Conservation (phyloP, 164 flowering plant genomes). For the grape (Vitis vinifera) region ASM3070453v1 NC_081806.1:4953501-4954000, state of each 20-base stretch:
- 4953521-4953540: constrained; percentile 82
- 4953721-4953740: constrained; percentile 53
- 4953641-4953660: constrained; percentile 80
- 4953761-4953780: constrained; percentile 82
- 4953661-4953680: constrained; percentile 97
- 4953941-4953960: constrained; percentile 51
- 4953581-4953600: constrained; percentile 76
- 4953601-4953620: constrained; percentile 98
- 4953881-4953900: constrained; percentile 64
- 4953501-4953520: constrained; percentile 46
- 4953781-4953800: constrained; percentile 69
- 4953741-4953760: constrained; percentile 86
- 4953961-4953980: constrained; percentile 21
- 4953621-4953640: constrained; percentile 89
- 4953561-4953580: constrained; percentile 82
- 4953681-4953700: constrained; percentile 71
- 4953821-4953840: constrained; percentile 81
- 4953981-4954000: constrained; percentile 4
- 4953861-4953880: constrained; percentile 78
- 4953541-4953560: constrained; percentile 90
- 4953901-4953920: constrained; percentile 70
- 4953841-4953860: constrained; percentile 69
- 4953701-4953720: constrained; percentile 84
- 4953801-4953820: constrained; percentile 49
- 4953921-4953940: constrained; percentile 84